phyloP scores from a whole-genome alignment of 805 yeast genomes.

The Candida taoyuanica region DNA sequence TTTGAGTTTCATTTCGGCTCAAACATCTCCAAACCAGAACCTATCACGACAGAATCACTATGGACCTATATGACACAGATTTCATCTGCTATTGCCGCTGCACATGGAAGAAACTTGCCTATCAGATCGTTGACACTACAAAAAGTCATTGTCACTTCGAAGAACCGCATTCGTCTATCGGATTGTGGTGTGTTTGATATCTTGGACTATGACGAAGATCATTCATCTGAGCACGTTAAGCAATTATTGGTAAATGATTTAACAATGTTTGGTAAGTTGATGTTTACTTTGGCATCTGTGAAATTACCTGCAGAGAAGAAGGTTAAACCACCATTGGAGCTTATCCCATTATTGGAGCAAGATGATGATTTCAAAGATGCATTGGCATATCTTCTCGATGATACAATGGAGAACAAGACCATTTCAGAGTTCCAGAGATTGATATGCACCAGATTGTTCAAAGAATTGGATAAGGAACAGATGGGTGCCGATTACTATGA shows the following conservation, averaged over 20 bases:
- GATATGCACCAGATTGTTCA: conserved; percentile 42
- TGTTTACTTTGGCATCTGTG: conserved; percentile 47
- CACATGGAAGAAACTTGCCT: conserved; percentile 62
- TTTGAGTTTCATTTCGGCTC: conserved; percentile 60
- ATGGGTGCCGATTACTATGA: conserved; percentile 55
- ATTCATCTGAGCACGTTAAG: conserved; percentile 13
- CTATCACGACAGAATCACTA: conserved; percentile 56
- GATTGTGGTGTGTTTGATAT: conserved; percentile 72
- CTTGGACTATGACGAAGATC: conserved; percentile 37
- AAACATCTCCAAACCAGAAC: conserved; percentile 36
- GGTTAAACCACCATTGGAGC: conserved; percentile 10
- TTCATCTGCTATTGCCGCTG: conserved; percentile 57
- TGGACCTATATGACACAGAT: conserved; percentile 81
- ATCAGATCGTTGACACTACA: conserved; percentile 60
- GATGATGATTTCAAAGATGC: conserved; percentile 44
- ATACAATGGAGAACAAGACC: conserved; percentile 16
- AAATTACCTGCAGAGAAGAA: conserved; percentile 28
- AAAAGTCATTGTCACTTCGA: conserved; percentile 69
- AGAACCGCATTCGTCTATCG: conserved; percentile 65
- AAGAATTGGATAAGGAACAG: conserved; percentile 45
- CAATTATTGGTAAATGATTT: conserved; percentile 53
- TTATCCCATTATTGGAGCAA: conserved; percentile 30
- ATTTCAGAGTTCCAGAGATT: conserved; percentile 33
- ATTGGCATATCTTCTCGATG: conserved; percentile 34
- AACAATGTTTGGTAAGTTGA: conserved; percentile 50